Conservation (phyloP, 2,329 filamentous ascomycete species). For the Exophiala phaeomuriformis region DNA sequence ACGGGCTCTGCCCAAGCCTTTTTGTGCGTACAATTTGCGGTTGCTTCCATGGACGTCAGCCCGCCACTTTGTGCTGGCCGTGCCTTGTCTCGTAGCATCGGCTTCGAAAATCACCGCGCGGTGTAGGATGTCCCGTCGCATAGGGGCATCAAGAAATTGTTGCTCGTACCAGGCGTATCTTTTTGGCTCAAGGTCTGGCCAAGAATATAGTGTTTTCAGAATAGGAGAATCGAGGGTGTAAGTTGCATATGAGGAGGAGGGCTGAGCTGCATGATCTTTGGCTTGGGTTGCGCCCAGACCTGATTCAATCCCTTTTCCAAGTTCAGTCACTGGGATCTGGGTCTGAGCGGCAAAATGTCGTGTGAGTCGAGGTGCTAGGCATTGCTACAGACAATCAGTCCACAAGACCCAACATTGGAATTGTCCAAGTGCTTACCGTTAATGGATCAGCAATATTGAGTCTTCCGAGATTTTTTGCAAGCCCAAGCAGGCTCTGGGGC, state of each 20-base stretch:
- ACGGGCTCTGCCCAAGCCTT: slow-evolving; percentile 75
- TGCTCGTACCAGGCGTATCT: slow-evolving; percentile 69
- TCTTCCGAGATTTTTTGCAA: slow-evolving; percentile 19
- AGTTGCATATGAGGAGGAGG: slow-evolving; percentile 1
- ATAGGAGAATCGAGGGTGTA: slow-evolving; percentile 47
- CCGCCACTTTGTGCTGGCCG: slow-evolving; percentile 73
- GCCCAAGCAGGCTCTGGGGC: slow-evolving; percentile 19
- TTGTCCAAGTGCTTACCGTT: slow-evolving; percentile 29
- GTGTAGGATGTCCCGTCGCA: slow-evolving; percentile 87
- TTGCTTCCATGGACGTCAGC: slow-evolving; percentile 76
- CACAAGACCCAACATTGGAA: background rate
- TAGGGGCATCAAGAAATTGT: slow-evolving; percentile 76
- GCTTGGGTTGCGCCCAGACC: slow-evolving; percentile 28
- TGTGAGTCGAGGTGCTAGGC: slow-evolving; percentile 35
- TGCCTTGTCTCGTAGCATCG: slow-evolving; percentile 78
- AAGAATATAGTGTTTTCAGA: slow-evolving; percentile 78
- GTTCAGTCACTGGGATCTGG: slow-evolving; percentile 27
- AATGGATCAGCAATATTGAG: slow-evolving; percentile 34
- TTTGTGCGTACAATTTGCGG: slow-evolving; percentile 76
- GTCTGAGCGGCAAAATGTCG: slow-evolving; percentile 47
- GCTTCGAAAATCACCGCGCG: slow-evolving; percentile 88
- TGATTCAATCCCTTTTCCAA: slow-evolving; percentile 16
- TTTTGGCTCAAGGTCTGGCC: slow-evolving; percentile 79
- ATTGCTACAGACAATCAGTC: slow-evolving; percentile 37
- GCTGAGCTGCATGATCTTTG: slow-evolving; percentile 11